phyloP scores from a whole-genome alignment of 2,329 filamentous ascomycete species.

The Endoconidiophora polonica region DNA sequence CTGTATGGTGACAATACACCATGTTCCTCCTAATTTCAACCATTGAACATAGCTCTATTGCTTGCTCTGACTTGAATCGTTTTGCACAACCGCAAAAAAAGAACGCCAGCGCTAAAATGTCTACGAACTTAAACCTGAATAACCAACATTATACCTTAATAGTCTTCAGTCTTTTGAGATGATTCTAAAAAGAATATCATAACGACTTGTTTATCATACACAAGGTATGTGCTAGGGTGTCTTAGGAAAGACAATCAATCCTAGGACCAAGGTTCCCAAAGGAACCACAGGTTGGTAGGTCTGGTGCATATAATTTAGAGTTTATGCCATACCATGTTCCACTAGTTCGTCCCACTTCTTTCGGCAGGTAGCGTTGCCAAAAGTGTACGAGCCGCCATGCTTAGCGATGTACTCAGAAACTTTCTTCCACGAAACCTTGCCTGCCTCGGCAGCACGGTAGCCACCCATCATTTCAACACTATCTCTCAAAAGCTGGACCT shows the following conservation, averaged over 20 bases:
- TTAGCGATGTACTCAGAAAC: conserved; percentile 36
- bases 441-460: conserved; percentile 17
- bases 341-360: conserved; percentile 38
- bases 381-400: conserved; percentile 39
- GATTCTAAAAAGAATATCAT: too few relatives aligned
- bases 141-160: too few relatives aligned
- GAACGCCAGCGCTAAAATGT: neutral
- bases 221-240: too few relatives aligned
- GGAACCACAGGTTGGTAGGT: too few relatives aligned
- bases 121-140: too few relatives aligned
- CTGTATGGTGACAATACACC: too few relatives aligned
- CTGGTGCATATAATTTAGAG: too few relatives aligned
- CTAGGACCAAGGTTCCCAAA: too few relatives aligned
- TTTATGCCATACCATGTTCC: conserved; percentile 5
- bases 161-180: too few relatives aligned
- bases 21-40: neutral
- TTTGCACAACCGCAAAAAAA: neutral
- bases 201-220: too few relatives aligned
- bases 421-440: conserved; percentile 38
- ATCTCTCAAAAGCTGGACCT: conserved; percentile 29
- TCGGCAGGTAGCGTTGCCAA: conserved; percentile 41
- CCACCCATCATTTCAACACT: conserved; percentile 26
- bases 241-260: too few relatives aligned
- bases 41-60: neutral
- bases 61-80: too few relatives aligned